Percentiles rank a stretch among this genome's conserved stretches.
phyloP scores from a whole-genome alignment of 176 grass and related monocot genomes.

The Rhipidocladum racemiflorum region DNA sequence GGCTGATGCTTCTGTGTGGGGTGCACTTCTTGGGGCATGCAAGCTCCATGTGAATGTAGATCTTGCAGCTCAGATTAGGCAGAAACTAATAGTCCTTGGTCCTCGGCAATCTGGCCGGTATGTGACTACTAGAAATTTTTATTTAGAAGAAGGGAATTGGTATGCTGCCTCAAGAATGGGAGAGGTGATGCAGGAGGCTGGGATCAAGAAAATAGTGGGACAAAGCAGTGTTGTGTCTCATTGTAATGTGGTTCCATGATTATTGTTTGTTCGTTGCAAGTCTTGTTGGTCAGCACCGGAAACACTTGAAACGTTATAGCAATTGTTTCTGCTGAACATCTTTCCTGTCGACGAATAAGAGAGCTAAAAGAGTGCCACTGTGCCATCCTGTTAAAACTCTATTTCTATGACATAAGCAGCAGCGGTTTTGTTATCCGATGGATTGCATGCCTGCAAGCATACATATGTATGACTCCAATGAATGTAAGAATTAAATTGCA shows the following conservation, averaged over 20 bases:
- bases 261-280: not conserved
- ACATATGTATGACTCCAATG: too few relatives aligned
- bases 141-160: conserved; percentile 58
- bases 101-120: conserved; percentile 42
- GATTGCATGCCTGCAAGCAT: not conserved
- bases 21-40: conserved; percentile 71
- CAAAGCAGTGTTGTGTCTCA: conserved; percentile 38
- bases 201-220: conserved; percentile 57
- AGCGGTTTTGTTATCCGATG: not conserved
- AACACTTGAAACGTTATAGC: not conserved
- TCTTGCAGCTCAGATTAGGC: conserved; percentile 42
- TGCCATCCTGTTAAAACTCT: not conserved
- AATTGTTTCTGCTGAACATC: not conserved
- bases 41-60: conserved; percentile 52
- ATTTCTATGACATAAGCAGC: not conserved
- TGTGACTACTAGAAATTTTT: conserved; percentile 59
- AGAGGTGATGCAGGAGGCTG: conserved; percentile 47
- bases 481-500: too few relatives aligned
- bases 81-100: conserved; percentile 50
- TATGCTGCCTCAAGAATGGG: conserved; percentile 48
- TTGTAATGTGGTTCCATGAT: conserved; percentile 17
- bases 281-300: not conserved
- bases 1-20: conserved; percentile 69
- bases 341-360: not conserved
- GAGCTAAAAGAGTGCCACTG: not conserved